These are phyloP conservation scores for Penicillium taxi DNA, from an alignment of 495 filamentous ascomycete genomes.

Conservation along the genomic window DNA sequence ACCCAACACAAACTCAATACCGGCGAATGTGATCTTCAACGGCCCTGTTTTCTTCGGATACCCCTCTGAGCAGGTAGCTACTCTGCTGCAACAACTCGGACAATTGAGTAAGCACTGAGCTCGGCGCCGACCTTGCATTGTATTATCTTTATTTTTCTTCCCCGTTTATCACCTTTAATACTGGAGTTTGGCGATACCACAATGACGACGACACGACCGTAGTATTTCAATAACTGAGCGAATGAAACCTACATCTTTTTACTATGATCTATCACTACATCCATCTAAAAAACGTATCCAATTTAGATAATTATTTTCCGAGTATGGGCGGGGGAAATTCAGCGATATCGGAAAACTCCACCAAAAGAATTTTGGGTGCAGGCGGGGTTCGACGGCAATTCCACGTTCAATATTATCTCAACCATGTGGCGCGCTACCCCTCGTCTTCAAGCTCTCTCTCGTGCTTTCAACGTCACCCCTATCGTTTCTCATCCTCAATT, in stretches of 20 bases:
- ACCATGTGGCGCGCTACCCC: slow-evolving; percentile 22
- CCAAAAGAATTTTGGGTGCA: slow-evolving; percentile 3
- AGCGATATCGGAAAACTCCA: slow-evolving; percentile 22
- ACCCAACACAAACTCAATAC: slow-evolving; percentile 7
- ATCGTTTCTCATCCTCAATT: slow-evolving; percentile 4
- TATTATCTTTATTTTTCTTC: background rate
- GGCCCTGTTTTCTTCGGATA: slow-evolving; percentile 89
- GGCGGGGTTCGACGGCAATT: slow-evolving; percentile 13
- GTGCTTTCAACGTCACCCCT: slow-evolving; percentile 2
- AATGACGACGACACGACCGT: slow-evolving; percentile 17
- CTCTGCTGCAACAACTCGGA: slow-evolving; percentile 53
- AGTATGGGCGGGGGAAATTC: slow-evolving; percentile 1
- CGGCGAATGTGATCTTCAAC: slow-evolving; percentile 66
- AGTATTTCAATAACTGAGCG: slow-evolving; percentile 1
- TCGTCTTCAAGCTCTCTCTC: slow-evolving; percentile 23
- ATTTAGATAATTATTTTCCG: slow-evolving; percentile 2
- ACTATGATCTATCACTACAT: background rate
- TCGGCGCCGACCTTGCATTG: too few relatives aligned
- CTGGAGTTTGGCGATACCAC: slow-evolving; percentile 7
- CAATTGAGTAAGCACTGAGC: slow-evolving; percentile 5
- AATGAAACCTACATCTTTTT: background rate
- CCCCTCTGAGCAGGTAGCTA: slow-evolving; percentile 66
- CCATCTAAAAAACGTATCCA: background rate
- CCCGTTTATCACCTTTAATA: background rate
- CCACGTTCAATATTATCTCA: slow-evolving; percentile 5